phyloP scores from a whole-genome alignment of 1,139 yeast species.

The Hemisphaericaspora lyxosophila region DNA sequence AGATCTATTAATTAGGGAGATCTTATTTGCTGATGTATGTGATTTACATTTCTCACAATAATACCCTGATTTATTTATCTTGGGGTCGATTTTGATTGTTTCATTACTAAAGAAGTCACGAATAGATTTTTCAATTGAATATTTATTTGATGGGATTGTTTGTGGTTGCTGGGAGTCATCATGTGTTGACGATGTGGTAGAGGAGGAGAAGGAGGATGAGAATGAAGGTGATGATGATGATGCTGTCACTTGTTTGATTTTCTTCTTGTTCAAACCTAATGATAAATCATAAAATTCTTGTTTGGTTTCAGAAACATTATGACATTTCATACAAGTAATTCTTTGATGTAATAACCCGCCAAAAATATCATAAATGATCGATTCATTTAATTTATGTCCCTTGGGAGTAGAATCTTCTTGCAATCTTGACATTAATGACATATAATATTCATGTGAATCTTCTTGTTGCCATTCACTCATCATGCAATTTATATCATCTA shows the following conservation, averaged over 20 bases:
- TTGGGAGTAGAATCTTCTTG: slow-evolving; percentile 93
- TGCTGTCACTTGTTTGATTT: slow-evolving; percentile 11
- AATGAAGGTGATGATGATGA: slow-evolving; percentile 2
- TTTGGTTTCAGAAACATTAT: slow-evolving; percentile 78
- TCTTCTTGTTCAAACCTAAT: slow-evolving; percentile 58
- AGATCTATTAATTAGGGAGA: slow-evolving; percentile 70
- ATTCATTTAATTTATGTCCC: slow-evolving; percentile 76
- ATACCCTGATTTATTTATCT: slow-evolving; percentile 66
- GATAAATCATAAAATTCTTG: slow-evolving; percentile 95
- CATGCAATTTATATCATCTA: slow-evolving; percentile 89
- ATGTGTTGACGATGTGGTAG: too few species aligned
- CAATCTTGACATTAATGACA: slow-evolving; percentile 82
- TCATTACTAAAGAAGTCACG: slow-evolving; percentile 82
- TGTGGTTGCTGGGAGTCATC: too few species aligned
- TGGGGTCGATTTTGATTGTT: slow-evolving; percentile 61
- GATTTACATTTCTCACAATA: slow-evolving; percentile 84
- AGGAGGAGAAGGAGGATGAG: slow-evolving; percentile 1
- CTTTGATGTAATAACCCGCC: slow-evolving; percentile 87
- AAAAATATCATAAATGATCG: slow-evolving; percentile 86
- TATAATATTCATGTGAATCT: slow-evolving; percentile 94
- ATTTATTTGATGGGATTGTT: slow-evolving; percentile 22
- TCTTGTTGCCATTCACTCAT: slow-evolving; percentile 98
- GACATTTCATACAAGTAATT: slow-evolving; percentile 80
- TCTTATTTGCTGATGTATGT: slow-evolving; percentile 75
- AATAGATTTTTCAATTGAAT: slow-evolving; percentile 71